These are phyloP conservation scores for Cutaneotrichosporon spelunceum DNA, from an alignment of 1,284 basidiomycete genomes.

Conservation along the genomic window DNA sequence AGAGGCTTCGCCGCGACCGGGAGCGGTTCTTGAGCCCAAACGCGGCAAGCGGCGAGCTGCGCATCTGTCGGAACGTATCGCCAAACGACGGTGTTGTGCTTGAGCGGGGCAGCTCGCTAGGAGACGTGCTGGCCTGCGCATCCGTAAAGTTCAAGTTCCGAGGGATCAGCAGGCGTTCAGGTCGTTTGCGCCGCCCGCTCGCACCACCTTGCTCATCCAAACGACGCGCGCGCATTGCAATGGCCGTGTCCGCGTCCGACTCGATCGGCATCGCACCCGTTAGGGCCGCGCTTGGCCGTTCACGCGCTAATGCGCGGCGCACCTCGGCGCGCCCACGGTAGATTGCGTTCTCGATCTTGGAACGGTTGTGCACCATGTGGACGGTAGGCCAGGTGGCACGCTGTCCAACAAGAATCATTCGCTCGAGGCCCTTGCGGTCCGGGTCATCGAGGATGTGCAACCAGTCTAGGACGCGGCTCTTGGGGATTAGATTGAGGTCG, in stretches of 20 bases:
- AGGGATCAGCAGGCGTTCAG: background rate
- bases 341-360: constrained; percentile 64
- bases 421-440: constrained; percentile 67
- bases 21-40: constrained; percentile 29
- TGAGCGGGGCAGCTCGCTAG: constrained; percentile 5
- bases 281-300: constrained; percentile 37
- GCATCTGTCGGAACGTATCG: constrained; percentile 40
- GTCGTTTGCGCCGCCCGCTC: background rate
- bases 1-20: constrained; percentile 35
- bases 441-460: constrained; percentile 78
- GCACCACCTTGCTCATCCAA: constrained; percentile 8
- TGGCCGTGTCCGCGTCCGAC: constrained; percentile 50
- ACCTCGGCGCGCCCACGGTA: constrained; percentile 72
- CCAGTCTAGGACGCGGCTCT: constrained; percentile 79
- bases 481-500: constrained; percentile 69
- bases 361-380: constrained; percentile 85
- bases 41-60: constrained; percentile 29
- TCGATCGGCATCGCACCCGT: constrained; percentile 43
- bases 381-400: constrained; percentile 95
- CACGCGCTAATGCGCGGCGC: constrained; percentile 55
- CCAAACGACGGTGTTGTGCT: constrained; percentile 22
- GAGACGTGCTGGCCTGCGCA: background rate
- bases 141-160: background rate
- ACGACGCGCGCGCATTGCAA: constrained; percentile 35
- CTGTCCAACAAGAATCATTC: constrained; percentile 82